Conservation (phyloP, 371 early-diverging fungal species). For the Rhizomucor pusillus region DNA sequence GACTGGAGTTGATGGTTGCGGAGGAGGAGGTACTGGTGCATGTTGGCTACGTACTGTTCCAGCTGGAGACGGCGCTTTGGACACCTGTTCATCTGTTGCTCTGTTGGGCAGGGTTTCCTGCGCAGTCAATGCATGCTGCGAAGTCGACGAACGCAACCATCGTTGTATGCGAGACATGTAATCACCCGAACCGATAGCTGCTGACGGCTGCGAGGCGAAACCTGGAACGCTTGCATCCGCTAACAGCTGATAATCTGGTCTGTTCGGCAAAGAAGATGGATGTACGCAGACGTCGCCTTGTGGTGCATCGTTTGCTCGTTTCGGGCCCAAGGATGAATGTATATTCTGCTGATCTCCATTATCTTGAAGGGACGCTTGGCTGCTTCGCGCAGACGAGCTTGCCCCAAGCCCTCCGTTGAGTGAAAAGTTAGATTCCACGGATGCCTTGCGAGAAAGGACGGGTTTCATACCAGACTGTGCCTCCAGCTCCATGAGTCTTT, state of each 20-base stretch:
- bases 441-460: slow-evolving; percentile 32
- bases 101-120: slow-evolving; percentile 4
- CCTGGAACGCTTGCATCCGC: slow-evolving; percentile 23
- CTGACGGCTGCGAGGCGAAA: slow-evolving; percentile 27
- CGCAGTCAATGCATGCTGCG: slow-evolving; percentile 30
- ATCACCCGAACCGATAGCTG: slow-evolving; percentile 31
- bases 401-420: slow-evolving; percentile 7
- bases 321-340: slow-evolving; percentile 1
- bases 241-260: slow-evolving; percentile 13
- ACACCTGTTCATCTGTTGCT: slow-evolving; percentile 2
- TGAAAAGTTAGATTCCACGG: slow-evolving; percentile 30
- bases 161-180: slow-evolving; percentile 42
- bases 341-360: not conserved
- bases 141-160: slow-evolving; percentile 43
- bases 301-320: slow-evolving; percentile 6
- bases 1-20: not conserved
- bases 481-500: slow-evolving; percentile 62
- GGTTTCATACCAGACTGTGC: not conserved
- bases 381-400: slow-evolving; percentile 31
- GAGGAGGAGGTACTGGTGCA: not conserved
- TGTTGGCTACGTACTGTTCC: not conserved
- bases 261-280: slow-evolving; percentile 13
- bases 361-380: slow-evolving; percentile 32
- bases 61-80: slow-evolving; percentile 4
- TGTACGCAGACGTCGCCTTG: slow-evolving; percentile 5